phyloP scores from a whole-genome alignment of 2,329 filamentous ascomycete genomes.

The Fusarium sp. region DNA sequence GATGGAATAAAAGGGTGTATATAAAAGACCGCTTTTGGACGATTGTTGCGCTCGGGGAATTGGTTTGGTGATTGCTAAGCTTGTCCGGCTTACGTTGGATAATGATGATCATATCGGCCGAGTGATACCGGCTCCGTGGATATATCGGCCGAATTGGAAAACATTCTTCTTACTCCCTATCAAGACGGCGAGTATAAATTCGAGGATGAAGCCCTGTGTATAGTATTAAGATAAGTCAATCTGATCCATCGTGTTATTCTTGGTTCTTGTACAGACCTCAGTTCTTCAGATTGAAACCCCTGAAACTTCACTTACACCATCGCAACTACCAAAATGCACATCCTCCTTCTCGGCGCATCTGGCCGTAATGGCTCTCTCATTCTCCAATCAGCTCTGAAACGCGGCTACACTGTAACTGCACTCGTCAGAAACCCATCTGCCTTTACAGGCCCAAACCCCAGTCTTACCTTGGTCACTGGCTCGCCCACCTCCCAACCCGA shows the following conservation, averaged over 20 bases:
- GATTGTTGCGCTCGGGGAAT: background rate
- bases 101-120: constrained; percentile 26
- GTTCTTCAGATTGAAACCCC: background rate
- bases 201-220: background rate
- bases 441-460: background rate
- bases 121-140: constrained; percentile 30
- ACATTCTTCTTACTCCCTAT: background rate
- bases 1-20: background rate
- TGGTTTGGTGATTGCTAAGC: background rate
- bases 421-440: background rate
- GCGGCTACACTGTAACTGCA: constrained; percentile 57
- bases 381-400: constrained; percentile 54
- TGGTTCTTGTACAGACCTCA: background rate
- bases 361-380: constrained; percentile 61
- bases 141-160: constrained; percentile 41
- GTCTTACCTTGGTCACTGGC: background rate
- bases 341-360: constrained; percentile 61
- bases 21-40: background rate
- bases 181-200: constrained; percentile 25
- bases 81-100: background rate
- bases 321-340: constrained; percentile 50
- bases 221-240: too few species aligned
- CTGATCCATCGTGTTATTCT: background rate
- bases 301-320: constrained; percentile 12
- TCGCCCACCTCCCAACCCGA: constrained; percentile 41